Conservation (phyloP, 1,284 basidiomycete genomes). For the Schizophyllum commune region DNA sequence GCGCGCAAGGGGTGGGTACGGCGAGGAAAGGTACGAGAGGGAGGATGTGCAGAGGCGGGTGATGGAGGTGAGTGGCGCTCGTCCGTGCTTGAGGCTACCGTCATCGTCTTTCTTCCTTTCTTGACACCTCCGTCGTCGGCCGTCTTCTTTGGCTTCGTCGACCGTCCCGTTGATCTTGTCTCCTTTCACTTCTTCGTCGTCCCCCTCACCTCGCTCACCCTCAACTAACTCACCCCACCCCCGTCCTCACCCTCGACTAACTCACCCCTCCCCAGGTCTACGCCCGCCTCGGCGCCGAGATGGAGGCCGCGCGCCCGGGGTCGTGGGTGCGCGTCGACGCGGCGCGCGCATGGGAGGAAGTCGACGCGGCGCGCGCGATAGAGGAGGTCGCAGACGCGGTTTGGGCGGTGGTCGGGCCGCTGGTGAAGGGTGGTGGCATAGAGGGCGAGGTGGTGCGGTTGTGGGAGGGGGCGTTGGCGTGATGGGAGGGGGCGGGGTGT, state of each 20-base stretch:
- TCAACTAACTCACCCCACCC: no score
- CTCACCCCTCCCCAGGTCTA: constrained; percentile 33
- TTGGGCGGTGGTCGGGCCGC: constrained; percentile 10
- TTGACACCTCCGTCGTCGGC: no score
- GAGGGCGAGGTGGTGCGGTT: not conserved
- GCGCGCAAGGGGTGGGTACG: constrained; percentile 76
- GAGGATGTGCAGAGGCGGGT: constrained; percentile 71
- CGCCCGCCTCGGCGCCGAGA: constrained; percentile 49
- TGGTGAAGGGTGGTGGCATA: not conserved
- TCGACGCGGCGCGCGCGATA: constrained; percentile 8
- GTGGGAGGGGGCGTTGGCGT: not conserved
- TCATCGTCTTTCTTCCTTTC: no score
- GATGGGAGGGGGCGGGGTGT: no score
- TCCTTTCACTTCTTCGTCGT: no score
- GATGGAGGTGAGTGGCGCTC: constrained; percentile 28
- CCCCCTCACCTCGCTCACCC: no score
- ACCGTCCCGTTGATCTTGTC: no score
- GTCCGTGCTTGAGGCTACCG: no score
- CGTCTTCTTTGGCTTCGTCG: no score
- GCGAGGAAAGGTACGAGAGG: constrained; percentile 84
- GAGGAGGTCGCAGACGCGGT: constrained; percentile 16
- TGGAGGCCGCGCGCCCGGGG: constrained; percentile 17
- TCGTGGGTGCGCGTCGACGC: constrained; percentile 9
- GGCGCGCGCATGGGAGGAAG: constrained; percentile 15
- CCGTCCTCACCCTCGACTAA: no score